Conservation (phyloP, 495 filamentous ascomycete species). For the Podospora comata region DNA sequence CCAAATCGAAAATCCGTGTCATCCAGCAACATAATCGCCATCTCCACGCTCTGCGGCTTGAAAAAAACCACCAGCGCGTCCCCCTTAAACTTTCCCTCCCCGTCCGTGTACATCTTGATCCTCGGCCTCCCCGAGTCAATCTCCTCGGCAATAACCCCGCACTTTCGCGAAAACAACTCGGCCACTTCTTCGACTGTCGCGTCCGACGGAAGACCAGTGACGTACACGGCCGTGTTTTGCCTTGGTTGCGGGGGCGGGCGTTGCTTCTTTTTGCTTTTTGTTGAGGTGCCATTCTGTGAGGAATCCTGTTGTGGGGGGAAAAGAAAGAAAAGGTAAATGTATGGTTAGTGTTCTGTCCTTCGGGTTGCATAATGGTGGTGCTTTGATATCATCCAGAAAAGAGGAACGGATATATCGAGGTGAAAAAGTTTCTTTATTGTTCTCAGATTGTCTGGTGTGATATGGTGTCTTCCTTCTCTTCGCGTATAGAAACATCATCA, state of each 20-base stretch:
- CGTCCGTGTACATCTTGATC: constrained; percentile 89
- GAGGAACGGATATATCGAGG: not conserved
- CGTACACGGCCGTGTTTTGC: constrained; percentile 86
- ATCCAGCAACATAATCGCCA: constrained; percentile 89
- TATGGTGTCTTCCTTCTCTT: not conserved
- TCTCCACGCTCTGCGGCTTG: constrained; percentile 81
- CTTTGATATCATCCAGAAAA: not conserved
- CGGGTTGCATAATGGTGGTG: not conserved
- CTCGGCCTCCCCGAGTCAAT: constrained; percentile 80
- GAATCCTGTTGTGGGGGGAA: constrained; percentile 29
- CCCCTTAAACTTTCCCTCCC: constrained; percentile 81
- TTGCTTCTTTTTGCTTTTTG: constrained; percentile 26
- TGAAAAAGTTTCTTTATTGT: not conserved
- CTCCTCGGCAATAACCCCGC: constrained; percentile 90
- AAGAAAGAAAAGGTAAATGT: constrained; percentile 25
- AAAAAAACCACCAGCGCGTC: constrained; percentile 93
- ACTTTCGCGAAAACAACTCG: constrained; percentile 77
- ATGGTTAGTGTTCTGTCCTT: constrained; percentile 29
- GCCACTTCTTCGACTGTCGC: constrained; percentile 74
- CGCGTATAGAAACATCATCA: not conserved
- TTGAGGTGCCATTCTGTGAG: constrained; percentile 3
- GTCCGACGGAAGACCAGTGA: constrained; percentile 80
- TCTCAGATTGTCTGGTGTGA: not conserved
- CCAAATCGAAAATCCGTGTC: constrained; percentile 80
- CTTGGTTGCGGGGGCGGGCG: constrained; percentile 46